Evolutionary conservation across 805 yeast species (phyloP), one percentile per base, ranked within the genome.

Genomic region (Candida cerambycidarum): DNA sequence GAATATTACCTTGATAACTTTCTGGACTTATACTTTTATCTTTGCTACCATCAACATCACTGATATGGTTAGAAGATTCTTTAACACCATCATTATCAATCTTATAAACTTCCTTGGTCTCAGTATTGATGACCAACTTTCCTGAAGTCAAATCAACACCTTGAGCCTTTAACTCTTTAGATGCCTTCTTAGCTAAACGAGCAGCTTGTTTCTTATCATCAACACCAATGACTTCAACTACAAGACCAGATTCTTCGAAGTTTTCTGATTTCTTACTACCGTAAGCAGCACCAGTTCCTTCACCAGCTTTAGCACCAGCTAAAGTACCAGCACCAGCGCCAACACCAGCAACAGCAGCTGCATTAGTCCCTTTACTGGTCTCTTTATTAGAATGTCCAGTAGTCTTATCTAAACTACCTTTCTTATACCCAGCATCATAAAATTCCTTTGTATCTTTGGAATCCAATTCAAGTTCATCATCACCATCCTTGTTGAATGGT

Each of bases 201-300:
- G 62, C 58, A 4, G 70, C 69, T 17, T 49, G 45, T 15, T 52
- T 50, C 25, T 56, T 54, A 47, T 63, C 65, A 2, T 57, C 47
- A 36, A 60, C 61, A 25, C 70, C 71, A 47, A 65, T 54, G 12
- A 65, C 70, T 45, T 65, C 71, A 16, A 65, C 66, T 16, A 56
- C 43, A 23, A 36, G 53, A 37, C 37, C 42, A 35, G 32, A 44
- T 39, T 24, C 40, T 17, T 30, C 21, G 18, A 19, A 11, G 11
- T 28, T n/a, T 19, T 42, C 45, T 8, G 44, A 37, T 10, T 37
- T 48, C 12, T 50, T 51, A 17, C 35, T 40, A 12, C 28, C 33
- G 21, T 14, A 41, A 15, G 42, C 47, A 24, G 34, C 40, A 18
- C 33, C 37, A 21, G 43, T 25, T 11, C 16, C 45, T 16, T 32